These are phyloP conservation scores for Epichloe sibirici DNA, from an alignment of 2,329 filamentous ascomycete species.

Conservation along the genomic window DNA sequence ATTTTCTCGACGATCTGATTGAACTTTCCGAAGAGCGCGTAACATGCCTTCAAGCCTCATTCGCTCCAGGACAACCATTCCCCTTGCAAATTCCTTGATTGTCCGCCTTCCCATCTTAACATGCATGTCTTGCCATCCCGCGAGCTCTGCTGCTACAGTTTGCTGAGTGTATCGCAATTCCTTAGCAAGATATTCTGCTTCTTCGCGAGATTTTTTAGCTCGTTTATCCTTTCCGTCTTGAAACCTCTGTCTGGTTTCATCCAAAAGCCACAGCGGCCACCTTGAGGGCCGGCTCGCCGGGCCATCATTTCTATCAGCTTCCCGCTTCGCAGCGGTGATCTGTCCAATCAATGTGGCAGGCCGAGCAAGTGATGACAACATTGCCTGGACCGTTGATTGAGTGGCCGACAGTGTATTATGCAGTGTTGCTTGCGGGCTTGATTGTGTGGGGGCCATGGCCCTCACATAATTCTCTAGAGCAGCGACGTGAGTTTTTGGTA, in stretches of 20 bases:
- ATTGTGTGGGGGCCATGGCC: conserved; percentile 53
- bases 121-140: conserved; percentile 86
- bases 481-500: conserved; percentile 54
- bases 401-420: conserved; percentile 67
- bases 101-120: conserved; percentile 64
- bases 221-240: conserved; percentile 78
- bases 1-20: background rate
- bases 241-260: conserved; percentile 73
- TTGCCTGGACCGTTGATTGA: conserved; percentile 72
- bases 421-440: conserved; percentile 60
- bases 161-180: conserved; percentile 89
- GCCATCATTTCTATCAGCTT: conserved; percentile 65
- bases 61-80: conserved; percentile 69
- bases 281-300: conserved; percentile 62
- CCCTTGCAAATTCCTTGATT: conserved; percentile 61
- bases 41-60: conserved; percentile 69
- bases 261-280: conserved; percentile 72
- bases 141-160: conserved; percentile 80
- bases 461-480: conserved; percentile 64
- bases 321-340: conserved; percentile 62
- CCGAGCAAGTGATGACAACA: conserved; percentile 66
- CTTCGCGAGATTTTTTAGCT: conserved; percentile 54
- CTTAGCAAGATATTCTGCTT: conserved; percentile 61
- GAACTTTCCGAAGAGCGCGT: conserved; percentile 58
- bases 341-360: conserved; percentile 66